Evolutionary conservation across 208 protist genomes (phyloP), one percentile per base, ranked within the genome.

Genomic region (Leishmania braziliensis): DNA sequence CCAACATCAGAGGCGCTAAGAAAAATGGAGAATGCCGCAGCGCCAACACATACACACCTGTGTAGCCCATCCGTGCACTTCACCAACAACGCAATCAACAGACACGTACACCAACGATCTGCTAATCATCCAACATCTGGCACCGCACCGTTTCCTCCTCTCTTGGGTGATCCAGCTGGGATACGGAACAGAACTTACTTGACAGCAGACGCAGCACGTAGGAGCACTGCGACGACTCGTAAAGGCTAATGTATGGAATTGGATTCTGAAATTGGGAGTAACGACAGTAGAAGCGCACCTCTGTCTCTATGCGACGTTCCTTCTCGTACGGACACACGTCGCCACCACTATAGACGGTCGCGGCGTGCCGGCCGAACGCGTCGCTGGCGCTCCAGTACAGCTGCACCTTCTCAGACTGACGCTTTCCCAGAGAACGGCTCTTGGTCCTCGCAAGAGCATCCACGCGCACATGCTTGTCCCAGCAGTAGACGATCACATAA

Each of bases 141-240:
- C 91, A 95, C 46, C 82, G 86, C 5, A 88, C 78, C 36, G 78
- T 82, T 16, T 87, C 71, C 54, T 74, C 60, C 33, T 87, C 60
- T 23, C 77, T 12, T 5, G 72, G 60, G 20, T 84, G 46, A 36
- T 83, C 75, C 18, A 95, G 80, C 66, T 76, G 76, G 16, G 60
- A 50, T 16, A 94, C 43, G 54, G 82, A 90, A 20, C 84, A 89
- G 3, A 81, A 65, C 43, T 54, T 51, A 4, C 48, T 65, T 8
- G 54, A 80, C 73, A 75, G 50, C 23, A 92, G 14, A 66, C 79
- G 81, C 56, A 87, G 29, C 29, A 92, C 71, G 65, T 94, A 95
- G 18, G 74, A 68, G 75, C 92, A 95, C 53, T 81, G 82, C n/a
- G 82, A 62, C 6, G 82, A 39, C 72, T 85, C 82, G 23, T 81